Percentiles rank a stretch among this genome's conserved stretches.
Evolutionary conservation across 768 basidiomycete genomes (phyloP).

Genomic region (Flagelloscypha sp.): DNA sequence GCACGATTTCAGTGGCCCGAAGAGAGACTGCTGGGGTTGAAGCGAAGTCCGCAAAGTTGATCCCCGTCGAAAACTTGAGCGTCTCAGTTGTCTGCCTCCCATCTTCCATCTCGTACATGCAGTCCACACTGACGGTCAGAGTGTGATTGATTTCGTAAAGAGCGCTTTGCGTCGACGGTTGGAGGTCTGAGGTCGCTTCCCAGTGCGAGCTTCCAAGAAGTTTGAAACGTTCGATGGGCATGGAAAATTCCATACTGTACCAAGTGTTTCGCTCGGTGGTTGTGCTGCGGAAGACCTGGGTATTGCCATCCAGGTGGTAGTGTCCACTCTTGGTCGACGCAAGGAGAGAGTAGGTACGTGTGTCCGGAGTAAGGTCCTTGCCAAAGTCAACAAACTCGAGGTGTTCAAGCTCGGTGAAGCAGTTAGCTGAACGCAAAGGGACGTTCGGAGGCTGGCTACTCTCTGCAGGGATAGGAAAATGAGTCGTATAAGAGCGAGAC

Average conservation of each 20-base stretch:
- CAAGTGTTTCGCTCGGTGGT: constrained; percentile 30
- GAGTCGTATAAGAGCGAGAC: constrained; percentile 31
- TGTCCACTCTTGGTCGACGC: constrained; percentile 35
- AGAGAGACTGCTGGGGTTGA: constrained; percentile 32
- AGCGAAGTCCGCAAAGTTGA: constrained; percentile 23
- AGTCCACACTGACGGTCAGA: constrained; percentile 43
- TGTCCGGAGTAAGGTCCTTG: constrained; percentile 12
- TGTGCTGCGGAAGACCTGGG: constrained; percentile 40
- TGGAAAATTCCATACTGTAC: constrained; percentile 48
- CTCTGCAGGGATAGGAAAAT: constrained; percentile 49
- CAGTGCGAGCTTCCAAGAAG: constrained; percentile 27
- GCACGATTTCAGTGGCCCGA: constrained; percentile 37
- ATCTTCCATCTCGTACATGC: constrained; percentile 43
- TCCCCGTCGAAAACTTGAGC: constrained; percentile 10
- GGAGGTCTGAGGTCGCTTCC: constrained; percentile 29
- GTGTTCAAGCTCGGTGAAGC: constrained; percentile 37
- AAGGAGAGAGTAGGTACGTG: constrained; percentile 42
- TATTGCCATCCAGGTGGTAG: constrained; percentile 41
- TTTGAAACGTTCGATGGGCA: constrained; percentile 34
- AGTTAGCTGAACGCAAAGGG: constrained; percentile 49
- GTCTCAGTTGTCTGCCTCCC: constrained; percentile 24
- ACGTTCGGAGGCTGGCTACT: constrained; percentile 55
- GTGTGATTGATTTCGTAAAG: constrained; percentile 51
- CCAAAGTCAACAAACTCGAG: constrained; percentile 42
- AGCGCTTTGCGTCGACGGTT: constrained; percentile 43